A percentile compares a stretch with the other conserved stretches of the same genome.
phyloP scores from a whole-genome alignment of 2,329 filamentous ascomycete species.

The Davidsoniella virescens region DNA sequence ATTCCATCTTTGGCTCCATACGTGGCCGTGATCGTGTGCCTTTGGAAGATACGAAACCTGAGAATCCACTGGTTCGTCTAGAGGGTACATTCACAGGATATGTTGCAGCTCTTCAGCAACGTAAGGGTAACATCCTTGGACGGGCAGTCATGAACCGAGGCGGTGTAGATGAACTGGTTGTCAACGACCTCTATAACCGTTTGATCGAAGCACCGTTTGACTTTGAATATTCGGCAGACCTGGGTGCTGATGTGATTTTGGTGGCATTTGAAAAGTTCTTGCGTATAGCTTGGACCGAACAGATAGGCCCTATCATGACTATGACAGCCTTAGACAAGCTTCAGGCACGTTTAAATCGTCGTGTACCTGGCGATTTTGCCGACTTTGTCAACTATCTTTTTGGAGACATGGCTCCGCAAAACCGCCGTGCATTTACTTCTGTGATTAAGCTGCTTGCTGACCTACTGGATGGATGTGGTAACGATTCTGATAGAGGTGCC shows the following conservation, averaged over 20 bases:
- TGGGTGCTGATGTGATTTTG: conserved; percentile 71
- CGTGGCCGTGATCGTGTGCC: conserved; percentile 30
- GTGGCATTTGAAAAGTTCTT: conserved; percentile 89
- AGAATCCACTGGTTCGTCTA: conserved; percentile 54
- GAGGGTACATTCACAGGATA: conserved; percentile 80
- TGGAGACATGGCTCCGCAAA: conserved; percentile 50
- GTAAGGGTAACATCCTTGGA: conserved; percentile 76
- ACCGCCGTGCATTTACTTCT: conserved; percentile 61
- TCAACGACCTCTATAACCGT: conserved; percentile 83
- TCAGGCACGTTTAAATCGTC: conserved; percentile 49
- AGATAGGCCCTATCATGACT: conserved; percentile 73
- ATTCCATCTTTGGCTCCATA: conserved; percentile 39
- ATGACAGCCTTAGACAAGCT: conserved; percentile 54
- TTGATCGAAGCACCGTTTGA: conserved; percentile 72
- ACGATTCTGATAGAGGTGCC: conserved; percentile 78
- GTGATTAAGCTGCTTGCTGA: conserved; percentile 77
- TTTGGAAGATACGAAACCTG: conserved; percentile 32
- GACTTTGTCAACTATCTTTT: conserved; percentile 52
- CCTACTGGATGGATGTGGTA: conserved; percentile 73
- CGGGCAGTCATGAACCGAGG: conserved; percentile 54
- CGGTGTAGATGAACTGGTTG: conserved; percentile 51
- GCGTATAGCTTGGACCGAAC: conserved; percentile 70
- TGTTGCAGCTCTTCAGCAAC: conserved; percentile 62
- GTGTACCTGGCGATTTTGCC: conserved; percentile 56
- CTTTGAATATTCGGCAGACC: conserved; percentile 56